phyloP scores from a whole-genome alignment of 192 early-diverging fungal species.

The Pilaira anomala region DNA sequence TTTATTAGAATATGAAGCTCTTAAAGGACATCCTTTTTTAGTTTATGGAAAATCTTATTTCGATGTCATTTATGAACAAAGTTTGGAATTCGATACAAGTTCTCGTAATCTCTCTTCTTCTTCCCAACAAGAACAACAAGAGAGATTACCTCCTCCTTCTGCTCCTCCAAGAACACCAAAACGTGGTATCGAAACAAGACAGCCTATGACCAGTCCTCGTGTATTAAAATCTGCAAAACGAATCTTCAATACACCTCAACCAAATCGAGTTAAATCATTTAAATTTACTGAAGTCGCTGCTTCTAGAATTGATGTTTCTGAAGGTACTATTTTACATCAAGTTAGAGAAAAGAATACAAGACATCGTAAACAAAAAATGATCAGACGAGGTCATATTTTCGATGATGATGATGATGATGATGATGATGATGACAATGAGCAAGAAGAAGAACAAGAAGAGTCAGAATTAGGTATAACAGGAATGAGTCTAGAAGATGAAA shows the following conservation, averaged over 20 bases:
- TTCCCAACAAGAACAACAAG: slow-evolving; percentile 5
- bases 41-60: slow-evolving; percentile 44
- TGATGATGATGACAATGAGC: no score
- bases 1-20: slow-evolving; percentile 36
- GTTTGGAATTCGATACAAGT: background rate
- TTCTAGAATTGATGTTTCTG: background rate
- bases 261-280: background rate
- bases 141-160: no score
- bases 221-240: background rate
- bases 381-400: background rate
- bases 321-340: slow-evolving; percentile 8
- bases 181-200: background rate
- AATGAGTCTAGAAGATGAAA: slow-evolving; percentile 7
- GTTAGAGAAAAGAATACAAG: slow-evolving; percentile 12
- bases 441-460: background rate
- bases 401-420: no score
- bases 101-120: no score
- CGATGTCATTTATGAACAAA: background rate
- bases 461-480: background rate
- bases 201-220: slow-evolving; percentile 18
- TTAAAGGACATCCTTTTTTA: slow-evolving; percentile 38
- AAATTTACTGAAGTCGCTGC: background rate
- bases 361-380: background rate
- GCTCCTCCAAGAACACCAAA: slow-evolving; percentile 16
- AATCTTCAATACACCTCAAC: slow-evolving; percentile 25